Evolutionary conservation across 352 stramenopile genomes (phyloP), one percentile per base, ranked within the genome.

Genomic region (Phytophthora aleatoria): DNA sequence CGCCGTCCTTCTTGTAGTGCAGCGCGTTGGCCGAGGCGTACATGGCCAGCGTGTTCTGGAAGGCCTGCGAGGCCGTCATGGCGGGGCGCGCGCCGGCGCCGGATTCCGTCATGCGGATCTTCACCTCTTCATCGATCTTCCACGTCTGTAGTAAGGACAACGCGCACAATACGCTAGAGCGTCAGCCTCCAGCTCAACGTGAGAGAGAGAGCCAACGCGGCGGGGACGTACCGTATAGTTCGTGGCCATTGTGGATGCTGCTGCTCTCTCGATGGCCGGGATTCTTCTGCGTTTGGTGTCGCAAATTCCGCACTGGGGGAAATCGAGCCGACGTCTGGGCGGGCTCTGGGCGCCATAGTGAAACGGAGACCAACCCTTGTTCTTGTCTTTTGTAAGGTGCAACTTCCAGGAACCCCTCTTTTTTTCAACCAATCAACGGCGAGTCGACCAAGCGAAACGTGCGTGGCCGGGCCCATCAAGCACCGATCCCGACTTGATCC

Each of bases 121-220:
- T 79, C 26, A 95, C 85, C 64, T 95, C 85, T 24, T 90, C 85
- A n/a, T 95, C 71, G 53, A 92, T 91, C 42, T 93, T 92, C 87
- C 85, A 95, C 48, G 87, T 93, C 85, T 87, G 50, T 13, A 38
- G 20, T 4, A 11, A 48, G 16, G 20, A 36, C 50, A 47, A 15
- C 2, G 15, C n/a, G 24, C 27, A 39, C 24, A 31, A 20, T 16
- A 61, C 13, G 9, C 16, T 26, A 39, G 11, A 57, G 1, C 31
- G 57, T 64, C n/a, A 64, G 47, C 9, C n/a, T 11, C 3, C 6
- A 48, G 15, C 26, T 4, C 13, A 3, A 48, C 3, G 11, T 9
- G 39, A 20, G 20, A 20, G 39, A 13, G n/a, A 10, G 16, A 0
- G 8, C 39, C 39, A 24, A 45, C 16, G 13, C 5, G 31, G 51